Evolutionary conservation across 1,284 basidiomycete species (phyloP).

Genomic region (Rhodofomes roseus): DNA sequence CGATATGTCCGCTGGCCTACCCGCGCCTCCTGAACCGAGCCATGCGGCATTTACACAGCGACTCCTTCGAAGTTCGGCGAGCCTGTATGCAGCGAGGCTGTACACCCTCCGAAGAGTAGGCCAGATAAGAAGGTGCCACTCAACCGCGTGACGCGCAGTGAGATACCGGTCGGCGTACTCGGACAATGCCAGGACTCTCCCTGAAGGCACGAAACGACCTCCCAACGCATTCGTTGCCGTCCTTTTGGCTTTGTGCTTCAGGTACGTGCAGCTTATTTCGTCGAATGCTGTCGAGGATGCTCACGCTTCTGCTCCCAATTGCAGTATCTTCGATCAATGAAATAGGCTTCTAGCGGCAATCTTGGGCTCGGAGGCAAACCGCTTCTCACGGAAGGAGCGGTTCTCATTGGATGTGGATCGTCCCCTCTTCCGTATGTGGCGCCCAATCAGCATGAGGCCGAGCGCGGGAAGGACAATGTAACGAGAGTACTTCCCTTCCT

Average conservation of each 20-base stretch:
- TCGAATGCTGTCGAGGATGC: neutral
- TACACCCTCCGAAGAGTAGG: neutral
- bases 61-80: neutral
- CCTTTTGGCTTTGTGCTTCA: neutral
- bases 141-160: neutral
- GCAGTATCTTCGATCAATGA: slow-evolving; percentile 3
- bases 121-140: neutral
- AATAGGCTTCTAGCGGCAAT: slow-evolving; percentile 5
- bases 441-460: slow-evolving; percentile 20
- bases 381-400: neutral
- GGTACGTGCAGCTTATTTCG: neutral
- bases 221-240: too few relatives aligned
- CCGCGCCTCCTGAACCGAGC: neutral
- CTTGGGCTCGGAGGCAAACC: neutral
- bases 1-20: neutral
- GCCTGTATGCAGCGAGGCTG: neutral
- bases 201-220: too few relatives aligned
- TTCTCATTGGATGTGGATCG: slow-evolving; percentile 2
- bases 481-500: slow-evolving; percentile 14
- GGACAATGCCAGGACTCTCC: too few relatives aligned
- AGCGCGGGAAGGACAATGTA: slow-evolving; percentile 12
- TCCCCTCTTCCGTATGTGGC: slow-evolving; percentile 12
- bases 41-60: neutral
- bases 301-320: neutral
- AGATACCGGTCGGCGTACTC: too few relatives aligned